These are phyloP conservation scores for Podospora appendiculata DNA, from an alignment of 495 filamentous ascomycete species.

Conservation along the genomic window DNA sequence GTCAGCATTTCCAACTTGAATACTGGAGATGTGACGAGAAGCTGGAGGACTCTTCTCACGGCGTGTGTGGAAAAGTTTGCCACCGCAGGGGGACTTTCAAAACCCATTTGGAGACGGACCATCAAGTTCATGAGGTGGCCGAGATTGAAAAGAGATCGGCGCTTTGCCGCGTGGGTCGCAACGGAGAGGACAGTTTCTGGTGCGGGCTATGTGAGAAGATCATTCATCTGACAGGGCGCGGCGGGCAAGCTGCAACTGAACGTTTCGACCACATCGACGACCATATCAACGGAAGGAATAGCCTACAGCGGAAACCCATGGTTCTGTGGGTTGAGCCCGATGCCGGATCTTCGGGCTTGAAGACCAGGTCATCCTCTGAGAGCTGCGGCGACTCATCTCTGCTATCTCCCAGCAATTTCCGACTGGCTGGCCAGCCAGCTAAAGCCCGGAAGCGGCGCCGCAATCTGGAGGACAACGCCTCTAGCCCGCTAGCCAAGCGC, in stretches of 20 bases:
- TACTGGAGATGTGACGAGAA: slow-evolving; percentile 65
- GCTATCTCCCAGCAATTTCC: too few species aligned
- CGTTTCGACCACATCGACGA: slow-evolving; percentile 84
- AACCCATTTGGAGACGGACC: slow-evolving; percentile 49
- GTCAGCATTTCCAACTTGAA: slow-evolving; percentile 70
- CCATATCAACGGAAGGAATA: slow-evolving; percentile 52
- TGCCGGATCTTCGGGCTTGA: not conserved
- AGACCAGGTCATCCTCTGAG: not conserved
- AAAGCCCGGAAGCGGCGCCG: not conserved
- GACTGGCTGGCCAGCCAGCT: too few species aligned
- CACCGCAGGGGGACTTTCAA: slow-evolving; percentile 55
- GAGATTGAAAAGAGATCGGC: slow-evolving; percentile 34
- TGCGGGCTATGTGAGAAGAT: slow-evolving; percentile 74
- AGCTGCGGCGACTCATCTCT: not conserved
- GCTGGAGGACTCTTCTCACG: slow-evolving; percentile 8
- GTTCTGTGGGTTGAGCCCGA: slow-evolving; percentile 30
- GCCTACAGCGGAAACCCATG: slow-evolving; percentile 20
- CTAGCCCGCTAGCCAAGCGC: not conserved
- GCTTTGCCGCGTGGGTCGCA: slow-evolving; percentile 57
- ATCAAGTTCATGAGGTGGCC: slow-evolving; percentile 37
- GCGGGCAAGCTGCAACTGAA: slow-evolving; percentile 58
- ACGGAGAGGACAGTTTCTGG: slow-evolving; percentile 69
- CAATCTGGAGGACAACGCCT: not conserved
- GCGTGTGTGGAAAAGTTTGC: slow-evolving; percentile 50
- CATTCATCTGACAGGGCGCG: slow-evolving; percentile 47